Evolutionary conservation across 306 rosid species (phyloP).

Genomic region (Potentilla sterilis): DNA sequence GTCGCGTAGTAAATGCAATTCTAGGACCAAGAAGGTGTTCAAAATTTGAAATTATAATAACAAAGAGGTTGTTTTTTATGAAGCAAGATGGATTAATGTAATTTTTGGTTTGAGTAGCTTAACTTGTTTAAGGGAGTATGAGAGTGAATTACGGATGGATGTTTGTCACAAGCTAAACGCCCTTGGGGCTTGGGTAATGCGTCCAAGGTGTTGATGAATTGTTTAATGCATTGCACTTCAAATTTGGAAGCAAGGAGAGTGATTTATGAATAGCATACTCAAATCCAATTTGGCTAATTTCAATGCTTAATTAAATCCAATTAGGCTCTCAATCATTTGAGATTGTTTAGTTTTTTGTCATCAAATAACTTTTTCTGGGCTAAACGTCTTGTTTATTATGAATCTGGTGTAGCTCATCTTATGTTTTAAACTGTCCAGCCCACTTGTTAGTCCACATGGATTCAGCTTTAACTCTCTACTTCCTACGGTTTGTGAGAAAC

Average conservation of each 20-base stretch:
- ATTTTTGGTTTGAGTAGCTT: background rate
- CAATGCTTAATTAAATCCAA: too few species aligned
- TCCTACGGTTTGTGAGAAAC: background rate
- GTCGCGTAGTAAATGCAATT: constrained; percentile 34
- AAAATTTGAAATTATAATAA: background rate
- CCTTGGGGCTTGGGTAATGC: constrained; percentile 9
- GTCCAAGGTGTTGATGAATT: background rate
- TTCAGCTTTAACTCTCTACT: background rate
- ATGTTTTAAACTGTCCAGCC: background rate
- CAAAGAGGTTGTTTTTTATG: background rate
- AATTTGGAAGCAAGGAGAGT: background rate
- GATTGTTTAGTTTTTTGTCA: too few species aligned
- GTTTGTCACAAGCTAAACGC: constrained; percentile 30
- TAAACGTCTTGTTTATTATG: background rate
- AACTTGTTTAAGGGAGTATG: constrained; percentile 17
- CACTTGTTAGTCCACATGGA: background rate
- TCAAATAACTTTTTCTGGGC: background rate
- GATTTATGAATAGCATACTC: background rate
- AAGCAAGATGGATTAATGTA: background rate
- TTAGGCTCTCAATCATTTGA: too few species aligned
- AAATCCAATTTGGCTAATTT: background rate
- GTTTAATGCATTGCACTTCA: background rate
- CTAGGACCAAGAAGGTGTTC: background rate
- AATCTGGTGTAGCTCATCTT: background rate
- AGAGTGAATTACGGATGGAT: constrained; percentile 47